These are phyloP conservation scores for Ceratobasidium sp. DNA, from an alignment of 1,284 basidiomycete genomes.

Conservation along the genomic window DNA sequence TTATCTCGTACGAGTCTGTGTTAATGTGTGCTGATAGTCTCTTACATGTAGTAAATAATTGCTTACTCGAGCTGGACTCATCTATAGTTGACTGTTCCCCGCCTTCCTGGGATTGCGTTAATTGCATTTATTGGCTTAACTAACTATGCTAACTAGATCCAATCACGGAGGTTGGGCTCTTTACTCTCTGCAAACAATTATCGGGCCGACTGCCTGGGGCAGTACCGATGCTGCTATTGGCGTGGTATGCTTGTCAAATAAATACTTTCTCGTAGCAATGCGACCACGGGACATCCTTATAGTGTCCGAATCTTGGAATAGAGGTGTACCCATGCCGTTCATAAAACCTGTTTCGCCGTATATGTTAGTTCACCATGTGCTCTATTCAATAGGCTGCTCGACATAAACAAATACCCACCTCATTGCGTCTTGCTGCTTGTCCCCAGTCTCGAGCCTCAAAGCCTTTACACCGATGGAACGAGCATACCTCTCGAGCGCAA, in stretches of 20 bases:
- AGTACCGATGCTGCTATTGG: too few relatives aligned
- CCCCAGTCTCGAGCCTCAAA: conserved; percentile 19
- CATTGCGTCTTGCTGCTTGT: conserved; percentile 28
- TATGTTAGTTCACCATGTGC: too few relatives aligned
- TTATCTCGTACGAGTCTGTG: not conserved
- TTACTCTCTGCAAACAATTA: too few relatives aligned
- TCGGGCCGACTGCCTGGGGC: too few relatives aligned
- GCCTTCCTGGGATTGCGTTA: too few relatives aligned
- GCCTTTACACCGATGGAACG: conserved; percentile 21
- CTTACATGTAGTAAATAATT: too few relatives aligned
- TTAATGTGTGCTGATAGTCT: too few relatives aligned
- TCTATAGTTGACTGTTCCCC: too few relatives aligned
- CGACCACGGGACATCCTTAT: conserved; percentile 30
- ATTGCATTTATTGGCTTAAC: too few relatives aligned
- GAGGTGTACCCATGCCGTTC: conserved; percentile 17
- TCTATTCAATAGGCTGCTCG: not conserved
- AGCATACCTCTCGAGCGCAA: conserved; percentile 29
- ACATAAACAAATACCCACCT: not conserved
- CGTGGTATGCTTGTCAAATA: not conserved
- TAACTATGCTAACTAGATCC: too few relatives aligned
- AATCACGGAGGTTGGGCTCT: too few relatives aligned
- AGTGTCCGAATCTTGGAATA: conserved; percentile 32
- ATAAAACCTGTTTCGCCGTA: conserved; percentile 16
- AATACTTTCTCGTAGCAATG: conserved; percentile 36
- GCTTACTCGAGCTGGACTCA: too few relatives aligned